Conservation (phyloP, 1,139 yeast species). For the Ogataea hybrid region DNA sequence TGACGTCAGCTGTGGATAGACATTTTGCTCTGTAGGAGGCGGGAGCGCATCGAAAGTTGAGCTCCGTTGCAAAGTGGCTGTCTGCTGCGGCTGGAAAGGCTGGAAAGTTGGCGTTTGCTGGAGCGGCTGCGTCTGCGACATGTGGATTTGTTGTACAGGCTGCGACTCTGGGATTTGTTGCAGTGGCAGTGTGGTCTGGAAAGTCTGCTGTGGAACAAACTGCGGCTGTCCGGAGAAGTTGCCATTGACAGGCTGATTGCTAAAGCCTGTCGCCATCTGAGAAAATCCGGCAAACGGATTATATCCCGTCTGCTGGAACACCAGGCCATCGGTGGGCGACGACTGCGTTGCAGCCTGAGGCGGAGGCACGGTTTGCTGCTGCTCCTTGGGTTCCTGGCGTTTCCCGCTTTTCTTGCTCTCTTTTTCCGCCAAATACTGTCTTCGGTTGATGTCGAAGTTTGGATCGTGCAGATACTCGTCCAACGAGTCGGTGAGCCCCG, state of each 20-base stretch:
- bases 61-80: neutral
- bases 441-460: constrained; percentile 76
- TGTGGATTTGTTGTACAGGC: constrained; percentile 9
- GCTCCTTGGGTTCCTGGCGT: constrained; percentile 1
- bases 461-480: constrained; percentile 88
- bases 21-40: neutral
- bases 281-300: constrained; percentile 27
- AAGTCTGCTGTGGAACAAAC: constrained; percentile 5
- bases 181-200: constrained; percentile 4
- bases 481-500: constrained; percentile 80
- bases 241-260: constrained; percentile 18
- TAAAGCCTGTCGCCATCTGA: constrained; percentile 10
- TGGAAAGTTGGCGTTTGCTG: neutral
- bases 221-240: neutral
- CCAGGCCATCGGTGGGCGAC: constrained; percentile 11
- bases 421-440: constrained; percentile 72
- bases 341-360: constrained; percentile 9
- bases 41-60: neutral
- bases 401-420: constrained; percentile 32
- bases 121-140: neutral
- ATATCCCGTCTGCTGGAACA: constrained; percentile 28
- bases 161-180: constrained; percentile 16
- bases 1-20: constrained; percentile 8
- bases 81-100: neutral
- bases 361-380: constrained; percentile 12